Conservation (phyloP, 169 alveolate genomes). For the Plasmodium cynomolgi region DNA sequence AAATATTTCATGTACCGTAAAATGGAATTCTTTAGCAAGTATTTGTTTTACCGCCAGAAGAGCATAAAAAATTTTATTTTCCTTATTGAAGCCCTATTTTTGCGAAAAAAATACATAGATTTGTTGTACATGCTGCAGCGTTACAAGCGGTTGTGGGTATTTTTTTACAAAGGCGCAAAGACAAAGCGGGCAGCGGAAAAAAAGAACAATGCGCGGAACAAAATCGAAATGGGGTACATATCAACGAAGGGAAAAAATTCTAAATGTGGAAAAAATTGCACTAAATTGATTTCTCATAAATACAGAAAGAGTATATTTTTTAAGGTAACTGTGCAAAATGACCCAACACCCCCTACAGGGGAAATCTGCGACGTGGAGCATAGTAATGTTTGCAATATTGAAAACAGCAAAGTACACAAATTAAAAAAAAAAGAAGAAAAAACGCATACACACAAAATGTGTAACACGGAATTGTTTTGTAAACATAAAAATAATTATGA, state of each 20-base stretch:
- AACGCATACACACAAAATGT: not conserved
- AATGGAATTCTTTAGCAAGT: conserved; percentile 62
- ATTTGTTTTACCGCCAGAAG: conserved; percentile 16
- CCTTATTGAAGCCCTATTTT: conserved; percentile 50
- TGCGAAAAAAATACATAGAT: conserved; percentile 38
- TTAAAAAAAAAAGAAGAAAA: not conserved
- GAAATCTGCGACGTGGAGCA: not conserved
- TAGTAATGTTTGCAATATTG: not conserved
- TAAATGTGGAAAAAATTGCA: not conserved
- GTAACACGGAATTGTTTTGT: not conserved
- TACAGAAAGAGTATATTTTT: not conserved
- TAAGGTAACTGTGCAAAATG: not conserved
- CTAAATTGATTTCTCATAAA: not conserved
- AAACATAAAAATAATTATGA: not conserved
- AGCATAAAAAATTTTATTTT: conserved; percentile 44
- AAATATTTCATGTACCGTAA: conserved; percentile 45
- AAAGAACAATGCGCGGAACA: not conserved
- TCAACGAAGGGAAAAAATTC: not conserved
- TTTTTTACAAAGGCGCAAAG: conserved; percentile 1
- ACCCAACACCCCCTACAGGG: not conserved
- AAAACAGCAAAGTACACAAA: not conserved
- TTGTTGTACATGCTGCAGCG: conserved; percentile 5
- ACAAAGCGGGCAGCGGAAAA: not conserved
- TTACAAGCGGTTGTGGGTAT: conserved; percentile 27
- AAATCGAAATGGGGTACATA: not conserved